These are phyloP conservation scores for Neurospora sp. DNA, from an alignment of 495 filamentous ascomycete genomes.

Conservation along the genomic window DNA sequence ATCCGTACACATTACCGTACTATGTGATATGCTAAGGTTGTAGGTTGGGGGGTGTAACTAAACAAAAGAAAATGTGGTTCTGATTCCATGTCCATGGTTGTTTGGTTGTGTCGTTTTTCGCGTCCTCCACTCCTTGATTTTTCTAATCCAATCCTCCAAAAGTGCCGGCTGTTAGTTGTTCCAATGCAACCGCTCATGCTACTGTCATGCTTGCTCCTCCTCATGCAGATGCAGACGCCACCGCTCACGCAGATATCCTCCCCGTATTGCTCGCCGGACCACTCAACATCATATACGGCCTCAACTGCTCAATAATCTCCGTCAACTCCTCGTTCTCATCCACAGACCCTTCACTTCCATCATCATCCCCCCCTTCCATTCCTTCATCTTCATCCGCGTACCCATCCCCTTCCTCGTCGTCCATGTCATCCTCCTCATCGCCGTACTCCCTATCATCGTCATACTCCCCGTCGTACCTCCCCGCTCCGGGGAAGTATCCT, in stretches of 20 bases:
- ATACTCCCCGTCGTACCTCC: background rate
- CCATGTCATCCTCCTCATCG: background rate
- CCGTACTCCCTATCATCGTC: background rate
- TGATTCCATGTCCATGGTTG: background rate
- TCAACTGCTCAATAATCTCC: background rate
- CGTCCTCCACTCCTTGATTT: background rate
- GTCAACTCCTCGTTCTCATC: background rate
- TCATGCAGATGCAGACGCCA: background rate
- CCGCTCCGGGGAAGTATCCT: background rate
- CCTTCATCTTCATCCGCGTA: background rate
- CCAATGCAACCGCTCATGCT: background rate
- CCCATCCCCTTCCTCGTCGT: background rate
- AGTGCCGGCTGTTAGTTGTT: background rate
- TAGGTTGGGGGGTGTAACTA: background rate
- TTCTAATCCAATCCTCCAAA: background rate
- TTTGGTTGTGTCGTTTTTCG: background rate
- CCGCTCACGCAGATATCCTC: background rate
- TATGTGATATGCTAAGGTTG: background rate
- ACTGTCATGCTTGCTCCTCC: background rate
- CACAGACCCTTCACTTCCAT: background rate
- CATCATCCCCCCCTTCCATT: background rate
- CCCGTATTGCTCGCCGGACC: background rate
- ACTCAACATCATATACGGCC: background rate
- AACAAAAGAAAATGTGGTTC: background rate
- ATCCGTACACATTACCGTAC: background rate